phyloP scores from a whole-genome alignment of 495 filamentous ascomycete species.

The Xylaria palmicola region DNA sequence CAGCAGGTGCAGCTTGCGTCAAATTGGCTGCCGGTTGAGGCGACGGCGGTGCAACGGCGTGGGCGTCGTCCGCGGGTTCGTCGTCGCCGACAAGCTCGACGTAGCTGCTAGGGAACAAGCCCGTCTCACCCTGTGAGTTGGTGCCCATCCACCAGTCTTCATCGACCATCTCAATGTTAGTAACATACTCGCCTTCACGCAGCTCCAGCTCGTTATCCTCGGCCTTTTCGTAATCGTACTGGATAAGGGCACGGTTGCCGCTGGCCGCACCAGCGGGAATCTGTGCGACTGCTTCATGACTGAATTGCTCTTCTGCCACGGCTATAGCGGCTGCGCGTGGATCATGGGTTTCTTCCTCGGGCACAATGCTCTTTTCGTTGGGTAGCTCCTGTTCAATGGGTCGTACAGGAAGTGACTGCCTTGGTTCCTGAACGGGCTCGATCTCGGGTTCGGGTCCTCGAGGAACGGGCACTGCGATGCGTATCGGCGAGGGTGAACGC shows the following conservation, averaged over 20 bases:
- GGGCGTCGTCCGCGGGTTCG: conserved; percentile 24
- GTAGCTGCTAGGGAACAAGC: conserved; percentile 95
- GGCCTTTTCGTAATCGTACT: conserved; percentile 96
- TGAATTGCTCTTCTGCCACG: conserved; percentile 42
- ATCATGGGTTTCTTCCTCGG: conserved; percentile 61
- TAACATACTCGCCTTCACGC: conserved; percentile 84
- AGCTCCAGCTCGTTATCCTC: conserved; percentile 96
- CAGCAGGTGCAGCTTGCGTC: conserved; percentile 31
- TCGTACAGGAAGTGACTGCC: conserved; percentile 46
- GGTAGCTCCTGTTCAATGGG: conserved; percentile 59
- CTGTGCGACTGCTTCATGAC: conserved; percentile 29
- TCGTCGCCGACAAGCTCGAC: conserved; percentile 79
- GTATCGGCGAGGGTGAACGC: conserved; percentile 69
- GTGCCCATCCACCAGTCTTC: conserved; percentile 96
- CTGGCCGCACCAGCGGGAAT: conserved; percentile 29
- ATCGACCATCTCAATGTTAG: conserved; percentile 97
- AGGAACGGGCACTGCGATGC: conserved; percentile 82
- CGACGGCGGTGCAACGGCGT: conserved; percentile 25
- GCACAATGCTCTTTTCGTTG: conserved; percentile 61
- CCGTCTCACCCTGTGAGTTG: conserved; percentile 75
- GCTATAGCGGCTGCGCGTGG: conserved; percentile 61
- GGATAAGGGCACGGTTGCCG: conserved; percentile 71
- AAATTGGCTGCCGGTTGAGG: conserved; percentile 23
- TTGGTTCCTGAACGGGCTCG: conserved; percentile 48
- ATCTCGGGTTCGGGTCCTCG: conserved; percentile 55